Conservation (phyloP, 1,139 yeast species). For the Yamadazyma triangularis region DNA sequence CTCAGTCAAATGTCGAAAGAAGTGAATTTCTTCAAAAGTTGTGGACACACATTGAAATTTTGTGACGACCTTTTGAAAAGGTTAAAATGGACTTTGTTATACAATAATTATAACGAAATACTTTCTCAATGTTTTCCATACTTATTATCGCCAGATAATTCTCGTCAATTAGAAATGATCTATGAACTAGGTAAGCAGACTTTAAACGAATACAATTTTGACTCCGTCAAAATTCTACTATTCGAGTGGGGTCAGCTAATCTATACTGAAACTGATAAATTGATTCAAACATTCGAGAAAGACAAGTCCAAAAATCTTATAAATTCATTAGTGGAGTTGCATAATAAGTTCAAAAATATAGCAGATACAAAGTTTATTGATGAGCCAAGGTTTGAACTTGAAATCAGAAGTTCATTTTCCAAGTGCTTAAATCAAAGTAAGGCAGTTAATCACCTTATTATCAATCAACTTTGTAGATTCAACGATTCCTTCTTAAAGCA, state of each 20-base stretch:
- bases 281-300: conserved; percentile 5
- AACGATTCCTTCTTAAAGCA: conserved; percentile 29
- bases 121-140: conserved; percentile 16
- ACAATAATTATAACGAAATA: conserved; percentile 20
- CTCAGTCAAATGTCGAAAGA: conserved; percentile 15
- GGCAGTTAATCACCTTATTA: conserved; percentile 15
- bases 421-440: conserved; percentile 19
- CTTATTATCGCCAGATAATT: conserved; percentile 14
- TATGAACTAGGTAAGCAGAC: conserved; percentile 16
- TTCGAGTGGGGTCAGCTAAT: conserved; percentile 19
- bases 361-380: conserved; percentile 9
- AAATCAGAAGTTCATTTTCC: conserved; percentile 23
- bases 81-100: conserved; percentile 29
- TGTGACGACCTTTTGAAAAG: conserved; percentile 16
- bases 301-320: conserved; percentile 5
- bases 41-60: conserved; percentile 21
- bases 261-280: conserved; percentile 4
- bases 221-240: conserved; percentile 16
- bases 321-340: conserved; percentile 8
- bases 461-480: conserved; percentile 28
- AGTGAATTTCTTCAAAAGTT: conserved; percentile 16
- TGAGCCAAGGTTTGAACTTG: conserved; percentile 23
- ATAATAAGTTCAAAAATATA: conserved; percentile 9
- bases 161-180: conserved; percentile 14
- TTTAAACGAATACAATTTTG: conserved; percentile 14